Conservation (phyloP, 2,329 filamentous ascomycete genomes). For the Colletotrichum tropicale region DNA sequence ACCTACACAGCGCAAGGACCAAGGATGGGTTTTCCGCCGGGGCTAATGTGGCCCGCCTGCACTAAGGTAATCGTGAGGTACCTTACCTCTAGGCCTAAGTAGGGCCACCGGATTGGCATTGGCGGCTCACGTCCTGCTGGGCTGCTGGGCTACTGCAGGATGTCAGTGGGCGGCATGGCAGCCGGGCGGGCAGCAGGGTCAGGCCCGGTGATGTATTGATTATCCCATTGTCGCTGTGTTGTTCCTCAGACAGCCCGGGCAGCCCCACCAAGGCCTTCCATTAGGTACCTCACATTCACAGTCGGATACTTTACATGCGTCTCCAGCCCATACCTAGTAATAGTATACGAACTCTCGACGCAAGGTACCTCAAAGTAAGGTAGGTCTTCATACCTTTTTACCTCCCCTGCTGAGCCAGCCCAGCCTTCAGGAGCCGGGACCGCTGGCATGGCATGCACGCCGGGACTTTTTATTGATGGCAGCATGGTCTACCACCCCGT, state of each 20-base stretch:
- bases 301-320: not conserved
- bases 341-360: not conserved
- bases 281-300: not conserved
- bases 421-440: not conserved
- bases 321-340: not conserved
- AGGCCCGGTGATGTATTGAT: not conserved
- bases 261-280: not conserved
- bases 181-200: not conserved
- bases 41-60: not conserved
- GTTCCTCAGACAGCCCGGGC: not conserved
- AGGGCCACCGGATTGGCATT: not conserved
- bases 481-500: not conserved
- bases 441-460: not conserved
- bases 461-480: not conserved
- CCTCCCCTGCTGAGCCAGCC: not conserved
- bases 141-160: not conserved
- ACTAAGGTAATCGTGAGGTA: not conserved
- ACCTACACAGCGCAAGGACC: not conserved
- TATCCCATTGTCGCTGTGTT: not conserved
- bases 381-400: not conserved
- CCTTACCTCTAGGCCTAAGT: not conserved
- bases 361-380: not conserved
- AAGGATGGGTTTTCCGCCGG: not conserved
- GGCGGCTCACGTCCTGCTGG: not conserved
- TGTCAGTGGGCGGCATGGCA: not conserved